Base-by-base conservation (phyloP, 2,329 filamentous ascomycete genomes). In the Cryphonectria carpinicola region DNA sequence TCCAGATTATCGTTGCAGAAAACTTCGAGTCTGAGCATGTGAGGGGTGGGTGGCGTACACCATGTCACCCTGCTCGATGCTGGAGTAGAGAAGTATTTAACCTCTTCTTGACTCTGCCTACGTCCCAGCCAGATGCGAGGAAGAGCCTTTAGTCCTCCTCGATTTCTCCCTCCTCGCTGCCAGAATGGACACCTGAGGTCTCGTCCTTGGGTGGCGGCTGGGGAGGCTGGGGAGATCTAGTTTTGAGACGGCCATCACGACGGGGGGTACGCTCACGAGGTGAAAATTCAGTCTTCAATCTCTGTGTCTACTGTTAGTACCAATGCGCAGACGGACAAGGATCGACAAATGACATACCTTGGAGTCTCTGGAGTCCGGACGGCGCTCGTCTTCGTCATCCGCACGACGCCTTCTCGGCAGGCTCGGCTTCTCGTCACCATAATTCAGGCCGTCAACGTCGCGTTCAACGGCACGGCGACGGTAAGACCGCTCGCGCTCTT, bases 121-220 rank as follows among this genome's bases (percentile, higher is more conserved):
- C 25, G 35, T 63, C 43, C 61, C 66, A 58, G 73, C 74, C 74
- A 72, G 52, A 73, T 70, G 61, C 41, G 35, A 58, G 54, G 65
- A 74, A 70, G 73, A 76, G 70, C 70, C 49, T 78, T 39, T 83
- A 89, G 75, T 90, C 88, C 84, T 98, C 95, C 81, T 97, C 96
- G 76, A 99, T 98, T 84, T 99, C 96, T 67, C 96, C 96, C 82
- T 99, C 96, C 82, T 99, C 96, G 78, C 95, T 98, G 67, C 96
- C 96, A 71, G 93, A 95, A 77, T 93, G 91, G 69, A 94, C 85
- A 69, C 86, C 88, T 64, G 86, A 84, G 66, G 89, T 84, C 74
- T 92, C 90, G 71, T 88, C 83, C 74, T 85, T 83, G 65, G 75
- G 72, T 67, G 78, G 76, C 39, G 75, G 78, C 63, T 74, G 83